Base-by-base conservation (phyloP, 2,329 filamentous ascomycete species). In the Neocatenulostroma microsporum region DNA sequence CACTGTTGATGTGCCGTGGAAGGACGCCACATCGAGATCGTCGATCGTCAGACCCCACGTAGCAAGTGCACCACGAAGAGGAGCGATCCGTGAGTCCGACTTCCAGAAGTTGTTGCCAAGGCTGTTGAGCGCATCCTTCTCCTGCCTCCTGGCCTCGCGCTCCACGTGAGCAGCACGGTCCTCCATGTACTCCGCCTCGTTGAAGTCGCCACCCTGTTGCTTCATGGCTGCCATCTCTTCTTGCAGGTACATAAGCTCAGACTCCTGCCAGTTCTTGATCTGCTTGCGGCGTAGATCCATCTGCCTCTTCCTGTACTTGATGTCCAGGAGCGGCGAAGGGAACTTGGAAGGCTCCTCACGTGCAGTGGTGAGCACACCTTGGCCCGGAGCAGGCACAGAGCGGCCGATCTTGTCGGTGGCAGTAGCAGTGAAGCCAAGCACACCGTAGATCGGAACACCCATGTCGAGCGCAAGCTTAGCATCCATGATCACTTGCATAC, bases 91-190 rank as follows among this genome's bases (percentile, higher is more conserved):
- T 28, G 86, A 71, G 60, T 98, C 89, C 56, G 85, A 81, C 74
- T 91, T 95, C 91, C 93, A 98, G 78, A 98, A 98, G 67, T 84
- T 87, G 74, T 98, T 98, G 60, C 93, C 91, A 52, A 94, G 77
- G 66, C 86, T 94, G 64, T 80, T 81, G 45, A 94, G 77, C 13
- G 89, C 85, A 49, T 96, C 89, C 68, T 88, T 93, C 67, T 89
- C 86, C 63, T 98, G 89, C 49, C 91, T 79, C 48, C 74, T 72
- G 34, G 89, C 87, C 66, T 98, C 85, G 14, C 73, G 82, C 62
- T 93, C 83, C 52, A 96, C 89, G 62, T 96, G 89, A 37, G 73
- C 65, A 27, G 84, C 80, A 46, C 91, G 85, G 53, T 94, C 85
- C 50, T 86, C 74, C 49, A 87, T 74, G 63, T 94, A 98, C 53